Base-by-base conservation (phyloP, 2,329 filamentous ascomycete species). In the Phialocephala subalpina region DNA sequence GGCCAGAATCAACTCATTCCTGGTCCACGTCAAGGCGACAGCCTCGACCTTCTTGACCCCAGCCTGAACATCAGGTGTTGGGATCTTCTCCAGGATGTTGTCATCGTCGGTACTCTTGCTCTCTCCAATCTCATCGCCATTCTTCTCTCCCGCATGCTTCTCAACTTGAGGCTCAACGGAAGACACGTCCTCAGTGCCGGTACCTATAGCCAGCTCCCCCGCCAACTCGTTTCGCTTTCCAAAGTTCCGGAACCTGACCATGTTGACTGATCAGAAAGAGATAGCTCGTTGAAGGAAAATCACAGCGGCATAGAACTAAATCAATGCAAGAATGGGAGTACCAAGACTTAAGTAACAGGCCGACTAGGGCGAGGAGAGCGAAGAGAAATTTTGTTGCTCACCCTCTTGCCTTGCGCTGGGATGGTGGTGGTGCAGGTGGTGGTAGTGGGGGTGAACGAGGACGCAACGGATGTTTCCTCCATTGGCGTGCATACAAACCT, bases 11-110 rank as follows among this genome's bases (percentile, higher is more conserved):
- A 75, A 67, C 33, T 73, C 69, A 1, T 65, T 68, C 58, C 67
- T 73, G 4, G 73, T 71, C 73, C 72, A 74, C 11, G 69, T 65
- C 45, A 73, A 58, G 14, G 73, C 73, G 1, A 75, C 67, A 20
- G 73, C 73, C 60, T 72, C 72, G 11, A 72, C 67, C 14, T 70
- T 71, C 63, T 70, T 70, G 33, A 73, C 69, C 52, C 71, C 72
- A 38, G 57, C 65, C 36, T 75, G 71, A 3, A 63, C 69, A 63
- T 68, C 62, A 8, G 65, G 57, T 40, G 47, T 65, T 9, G 70
- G 70, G 22, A 55, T 52, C 14, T 49, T 55, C 22, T 64, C 58
- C 9, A 65, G 49, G 25, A 38, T 36, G 45, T 62, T 56, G 16
- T 55, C 64, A 22, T 65, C 60, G 16, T 61, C 56, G 14, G 55